Evolutionary conservation across 176 grass and related monocot genomes (phyloP), one percentile per base, ranked within the genome.

Genomic region (Musa acuminata): DNA sequence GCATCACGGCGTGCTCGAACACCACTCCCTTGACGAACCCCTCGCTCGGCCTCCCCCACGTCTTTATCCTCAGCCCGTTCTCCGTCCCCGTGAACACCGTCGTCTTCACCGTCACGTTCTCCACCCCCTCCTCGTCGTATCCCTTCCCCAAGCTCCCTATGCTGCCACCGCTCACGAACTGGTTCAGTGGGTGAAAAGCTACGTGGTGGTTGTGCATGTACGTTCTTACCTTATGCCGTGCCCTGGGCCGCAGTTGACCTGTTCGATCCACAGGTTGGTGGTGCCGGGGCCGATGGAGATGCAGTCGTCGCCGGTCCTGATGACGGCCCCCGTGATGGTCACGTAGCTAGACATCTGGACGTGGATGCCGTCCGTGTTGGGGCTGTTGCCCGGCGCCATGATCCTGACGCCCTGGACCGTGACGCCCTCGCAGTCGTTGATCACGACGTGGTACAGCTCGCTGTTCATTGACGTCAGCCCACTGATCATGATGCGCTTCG

Each of bases 251-350:
- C 95, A 98, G 9, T 75, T 25, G 64, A 98, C 90, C 16, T 80
- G 68, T 80, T 98, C 95, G 74, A 94, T 93, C 95, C 90, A 98
- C 50, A 98, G 77, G 80, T 98, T 65, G 0, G 87, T 83, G 55
- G 85, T 91, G 49, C 88, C 90, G 0, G 95, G 95, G 0, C 95
- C 95, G 74, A 98, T 19, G 13, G 95, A 98, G n/a, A 98, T 63
- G 90, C 90, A 98, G 87, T 91, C 95, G 53, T 98, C 95, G 48
- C 95, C 95, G 53, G 90, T 98, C 78, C 81, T 77, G 80, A 98
- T 87, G 29, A 60, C 55, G 59, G 88, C 80, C 64, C 83, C 81
- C 51, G 77, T 25, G 11, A 98, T 89, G 0, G 84, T 74, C 52
- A 98, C 94, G 6, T 82, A 19, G 49, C 35, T 91, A 2, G 94